These are phyloP conservation scores for Geoglossum cookeanum DNA, from an alignment of 2,329 filamentous ascomycete species.

Conservation along the genomic window DNA sequence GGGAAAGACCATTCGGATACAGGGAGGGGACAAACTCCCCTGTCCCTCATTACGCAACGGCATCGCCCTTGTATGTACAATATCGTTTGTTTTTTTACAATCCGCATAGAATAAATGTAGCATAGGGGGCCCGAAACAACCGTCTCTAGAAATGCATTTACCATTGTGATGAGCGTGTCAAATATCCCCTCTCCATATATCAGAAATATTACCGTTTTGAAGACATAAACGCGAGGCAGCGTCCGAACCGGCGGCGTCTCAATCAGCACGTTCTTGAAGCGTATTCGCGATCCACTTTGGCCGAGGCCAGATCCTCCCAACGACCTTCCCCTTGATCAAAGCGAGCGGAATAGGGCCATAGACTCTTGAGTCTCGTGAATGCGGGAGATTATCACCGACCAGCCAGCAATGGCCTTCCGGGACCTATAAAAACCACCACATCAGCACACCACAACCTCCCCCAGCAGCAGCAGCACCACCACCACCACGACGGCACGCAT, in stretches of 20 bases:
- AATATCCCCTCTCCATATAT: too few relatives aligned
- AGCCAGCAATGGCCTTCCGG: slow-evolving; percentile 87
- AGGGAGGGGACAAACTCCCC: not conserved
- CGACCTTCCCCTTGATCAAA: slow-evolving; percentile 63
- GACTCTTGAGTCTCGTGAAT: slow-evolving; percentile 67
- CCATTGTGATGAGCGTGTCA: too few relatives aligned
- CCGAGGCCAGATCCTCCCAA: not conserved
- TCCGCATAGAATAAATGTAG: not conserved
- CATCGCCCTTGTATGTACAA: too few relatives aligned
- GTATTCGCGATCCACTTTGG: not conserved
- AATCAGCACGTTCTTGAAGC: not conserved
- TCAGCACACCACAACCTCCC: not conserved
- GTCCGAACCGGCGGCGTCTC: not conserved
- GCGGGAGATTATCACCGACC: slow-evolving; percentile 68
- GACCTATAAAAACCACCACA: slow-evolving; percentile 34
- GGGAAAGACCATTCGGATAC: too few relatives aligned
- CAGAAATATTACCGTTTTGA: too few relatives aligned
- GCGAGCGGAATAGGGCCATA: slow-evolving; percentile 78
- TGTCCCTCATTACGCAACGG: not conserved
- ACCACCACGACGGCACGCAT: slow-evolving; percentile 22
- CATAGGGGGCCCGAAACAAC: not conserved
- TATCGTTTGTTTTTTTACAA: not conserved
- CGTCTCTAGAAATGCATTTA: not conserved
- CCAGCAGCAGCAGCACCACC: not conserved
- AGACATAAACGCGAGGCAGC: too few relatives aligned